A percentile compares a stretch with the other conserved stretches of the same genome.
Evolutionary conservation across 2,329 filamentous ascomycete genomes (phyloP).

Genomic region (Apiospora sp.): DNA sequence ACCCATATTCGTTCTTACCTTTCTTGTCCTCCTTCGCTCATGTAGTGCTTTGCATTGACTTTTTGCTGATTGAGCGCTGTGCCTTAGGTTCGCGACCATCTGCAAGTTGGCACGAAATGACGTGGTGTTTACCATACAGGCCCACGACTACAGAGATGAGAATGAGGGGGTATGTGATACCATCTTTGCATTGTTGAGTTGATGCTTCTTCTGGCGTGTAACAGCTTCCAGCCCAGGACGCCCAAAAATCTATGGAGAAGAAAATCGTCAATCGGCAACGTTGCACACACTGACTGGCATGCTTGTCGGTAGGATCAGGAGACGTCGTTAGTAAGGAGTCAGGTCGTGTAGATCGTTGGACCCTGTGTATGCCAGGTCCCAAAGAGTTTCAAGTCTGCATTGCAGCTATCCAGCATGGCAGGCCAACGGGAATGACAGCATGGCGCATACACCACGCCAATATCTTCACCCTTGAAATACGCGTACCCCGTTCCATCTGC

Average conservation of each 20-base stretch:
- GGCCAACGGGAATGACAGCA: background rate
- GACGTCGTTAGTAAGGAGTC: background rate
- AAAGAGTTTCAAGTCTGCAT: background rate
- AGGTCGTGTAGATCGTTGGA: background rate
- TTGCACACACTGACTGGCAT: background rate
- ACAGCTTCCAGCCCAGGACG: background rate
- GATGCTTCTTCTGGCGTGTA: background rate
- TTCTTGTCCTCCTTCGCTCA: background rate
- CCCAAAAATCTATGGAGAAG: background rate
- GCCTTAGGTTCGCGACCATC: background rate
- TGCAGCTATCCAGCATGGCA: background rate
- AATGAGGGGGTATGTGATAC: background rate
- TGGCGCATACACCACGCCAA: background rate
- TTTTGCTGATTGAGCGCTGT: slow-evolving; percentile 15
- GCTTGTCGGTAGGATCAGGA: background rate
- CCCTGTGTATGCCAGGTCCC: background rate
- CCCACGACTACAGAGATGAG: background rate
- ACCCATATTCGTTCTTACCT: background rate
- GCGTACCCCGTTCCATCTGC: background rate
- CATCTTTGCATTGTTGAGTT: background rate
- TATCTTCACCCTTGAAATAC: background rate
- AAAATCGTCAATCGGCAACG: background rate
- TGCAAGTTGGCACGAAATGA: background rate
- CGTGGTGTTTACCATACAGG: slow-evolving; percentile 5
- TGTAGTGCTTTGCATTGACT: slow-evolving; percentile 1